phyloP scores from a whole-genome alignment of 169 alveolate genomes.

The Cryptosporidium sp. region DNA sequence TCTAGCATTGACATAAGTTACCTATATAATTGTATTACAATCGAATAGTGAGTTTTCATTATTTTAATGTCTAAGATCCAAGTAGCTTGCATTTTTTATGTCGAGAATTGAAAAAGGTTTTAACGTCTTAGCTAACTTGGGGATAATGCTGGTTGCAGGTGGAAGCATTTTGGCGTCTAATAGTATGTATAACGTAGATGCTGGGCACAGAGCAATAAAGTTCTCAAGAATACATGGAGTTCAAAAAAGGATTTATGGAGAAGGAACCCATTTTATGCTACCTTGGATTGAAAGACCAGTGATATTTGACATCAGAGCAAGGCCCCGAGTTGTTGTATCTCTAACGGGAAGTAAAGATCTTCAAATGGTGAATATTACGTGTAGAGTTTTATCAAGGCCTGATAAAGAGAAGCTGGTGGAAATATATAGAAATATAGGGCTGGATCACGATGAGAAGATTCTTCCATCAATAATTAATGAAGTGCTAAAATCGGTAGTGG shows the following conservation, averaged over 20 bases:
- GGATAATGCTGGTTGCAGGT: constrained; percentile 10
- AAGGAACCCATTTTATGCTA: constrained; percentile 95
- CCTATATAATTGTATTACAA: neutral
- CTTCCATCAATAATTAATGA: constrained; percentile 97
- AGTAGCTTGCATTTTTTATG: neutral
- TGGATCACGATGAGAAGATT: constrained; percentile 96
- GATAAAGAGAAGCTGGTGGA: constrained; percentile 87
- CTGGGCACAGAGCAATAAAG: constrained; percentile 94
- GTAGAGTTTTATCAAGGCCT: constrained; percentile 96
- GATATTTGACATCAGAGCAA: constrained; percentile 93
- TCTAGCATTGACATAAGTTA: neutral
- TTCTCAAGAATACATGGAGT: constrained; percentile 88
- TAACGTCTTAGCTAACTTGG: neutral
- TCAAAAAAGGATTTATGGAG: constrained; percentile 85
- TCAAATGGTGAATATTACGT: constrained; percentile 93
- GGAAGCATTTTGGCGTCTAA: constrained; percentile 43
- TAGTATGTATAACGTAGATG: constrained; percentile 89
- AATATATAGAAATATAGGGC: constrained; percentile 84
- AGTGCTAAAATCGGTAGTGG: constrained; percentile 95
- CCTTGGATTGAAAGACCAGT: constrained; percentile 97
- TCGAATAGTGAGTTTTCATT: neutral
- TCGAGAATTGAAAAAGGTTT: neutral
- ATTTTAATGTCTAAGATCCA: neutral
- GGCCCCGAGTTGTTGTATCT: constrained; percentile 92
- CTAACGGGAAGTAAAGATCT: constrained; percentile 95